Base-by-base conservation (phyloP, 2,329 filamentous ascomycete species). In the Exophiala lecanii-corni region DNA sequence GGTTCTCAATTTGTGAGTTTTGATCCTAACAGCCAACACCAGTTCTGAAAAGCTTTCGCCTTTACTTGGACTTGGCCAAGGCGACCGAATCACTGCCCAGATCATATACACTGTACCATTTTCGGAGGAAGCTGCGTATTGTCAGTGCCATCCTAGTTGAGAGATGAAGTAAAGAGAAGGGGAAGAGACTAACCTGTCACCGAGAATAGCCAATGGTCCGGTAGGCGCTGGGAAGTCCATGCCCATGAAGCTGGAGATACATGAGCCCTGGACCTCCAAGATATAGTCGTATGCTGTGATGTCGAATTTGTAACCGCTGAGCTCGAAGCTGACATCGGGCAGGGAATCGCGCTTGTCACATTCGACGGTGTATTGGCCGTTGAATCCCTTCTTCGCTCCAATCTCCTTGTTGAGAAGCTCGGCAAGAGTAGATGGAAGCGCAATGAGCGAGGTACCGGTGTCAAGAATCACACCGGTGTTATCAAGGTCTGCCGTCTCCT, bases 401-500 rank as follows among this genome's bases (percentile, higher is more conserved):
- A 98, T 96, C 74, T 96, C 84, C 71, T 86, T 84, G 79, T 98
- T 98, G 49, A 98, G 76, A 54, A 98, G 84, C 74, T 97, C 92
- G 45, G 92, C 91, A 56, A 97, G 79, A 60, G 86, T 84, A 58
- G 79, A 84, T 59, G 92, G 92, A 45, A 98, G 85, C 58, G 91
- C 89, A 69, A 96, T 96, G 66, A 98, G 81, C 36, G 94, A 98
- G 63, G 92, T 98, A 60, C 92, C 92, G 43, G 92, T 98, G 76
- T 98, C 92, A 49, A 98, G 86, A 55, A 98, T 96, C 59, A 89
- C 87, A 71, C 92, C 94, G 46, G 89, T 96, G 75, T 87, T 81
- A 55, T 97, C 91, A 54, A 97, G 82, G 67, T 95, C 85, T 49
- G 89, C 89, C 55, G 80, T 82, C 62, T 86, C 79, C 40, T 89